These are phyloP conservation scores for Sedum album DNA, from an alignment of 164 flowering plant species.

Conservation along the genomic window DNA sequence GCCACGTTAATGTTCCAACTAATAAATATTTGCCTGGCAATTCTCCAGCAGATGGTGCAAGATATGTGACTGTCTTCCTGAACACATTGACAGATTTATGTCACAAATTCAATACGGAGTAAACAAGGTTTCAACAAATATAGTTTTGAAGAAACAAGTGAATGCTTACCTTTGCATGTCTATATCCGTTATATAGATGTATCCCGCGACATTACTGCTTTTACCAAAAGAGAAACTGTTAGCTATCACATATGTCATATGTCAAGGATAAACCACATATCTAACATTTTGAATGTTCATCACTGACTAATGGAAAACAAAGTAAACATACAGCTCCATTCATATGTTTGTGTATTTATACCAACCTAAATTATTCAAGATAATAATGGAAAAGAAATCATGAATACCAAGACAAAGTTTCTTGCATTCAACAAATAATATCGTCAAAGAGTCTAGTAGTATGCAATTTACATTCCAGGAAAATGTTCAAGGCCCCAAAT, in stretches of 20 bases:
- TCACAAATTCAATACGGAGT: background rate
- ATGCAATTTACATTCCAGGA: too few species aligned
- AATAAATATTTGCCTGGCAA: conserved; percentile 77
- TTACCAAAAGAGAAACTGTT: background rate
- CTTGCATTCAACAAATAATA: too few species aligned
- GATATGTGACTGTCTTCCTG: conserved; percentile 82
- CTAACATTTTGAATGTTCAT: too few species aligned
- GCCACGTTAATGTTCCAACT: conserved; percentile 68
- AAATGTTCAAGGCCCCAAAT: too few species aligned
- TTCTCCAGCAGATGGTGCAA: conserved; percentile 82
- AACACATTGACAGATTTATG: background rate
- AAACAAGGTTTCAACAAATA: background rate
- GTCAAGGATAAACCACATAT: background rate
- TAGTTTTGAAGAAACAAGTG: background rate
- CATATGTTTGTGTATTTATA: too few species aligned
- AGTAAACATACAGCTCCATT: too few species aligned
- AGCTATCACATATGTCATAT: background rate
- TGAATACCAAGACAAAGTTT: too few species aligned
- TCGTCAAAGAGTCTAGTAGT: too few species aligned
- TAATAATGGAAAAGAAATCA: too few species aligned
- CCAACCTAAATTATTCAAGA: too few species aligned
- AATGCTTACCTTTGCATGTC: conserved; percentile 65
- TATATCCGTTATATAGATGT: conserved; percentile 68
- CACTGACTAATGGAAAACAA: too few species aligned
- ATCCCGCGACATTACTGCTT: conserved; percentile 84